phyloP scores from a whole-genome alignment of 768 basidiomycete genomes.

The Cystobasidium ongulense region DNA sequence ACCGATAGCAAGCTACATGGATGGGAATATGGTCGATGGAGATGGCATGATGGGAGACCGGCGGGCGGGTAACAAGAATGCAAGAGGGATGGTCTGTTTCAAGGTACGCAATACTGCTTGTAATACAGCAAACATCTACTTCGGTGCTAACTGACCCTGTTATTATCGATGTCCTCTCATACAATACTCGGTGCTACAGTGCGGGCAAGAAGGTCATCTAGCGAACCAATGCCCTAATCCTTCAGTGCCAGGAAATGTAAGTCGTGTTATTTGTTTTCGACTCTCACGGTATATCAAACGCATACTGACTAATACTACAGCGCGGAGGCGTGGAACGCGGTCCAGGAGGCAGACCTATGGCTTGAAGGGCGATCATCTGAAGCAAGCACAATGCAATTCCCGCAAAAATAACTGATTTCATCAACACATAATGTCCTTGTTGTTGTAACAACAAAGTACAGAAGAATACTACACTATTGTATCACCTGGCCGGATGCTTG shows the following conservation, averaged over 20 bases:
- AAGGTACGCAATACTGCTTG: conserved; percentile 47
- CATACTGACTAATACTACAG: background rate
- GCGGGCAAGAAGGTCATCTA: conserved; percentile 73
- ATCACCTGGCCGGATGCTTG: too few species aligned
- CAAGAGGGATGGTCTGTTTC: conserved; percentile 69
- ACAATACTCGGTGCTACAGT: too few species aligned
- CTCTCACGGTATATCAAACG: background rate
- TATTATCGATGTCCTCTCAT: too few species aligned
- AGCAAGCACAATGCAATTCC: background rate
- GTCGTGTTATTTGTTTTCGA: background rate
- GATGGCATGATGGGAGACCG: conserved; percentile 37
- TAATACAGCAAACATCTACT: too few species aligned
- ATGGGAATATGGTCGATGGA: conserved; percentile 26
- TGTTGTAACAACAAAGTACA: too few species aligned
- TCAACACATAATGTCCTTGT: too few species aligned
- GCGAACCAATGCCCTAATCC: conserved; percentile 81
- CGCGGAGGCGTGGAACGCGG: conserved; percentile 25
- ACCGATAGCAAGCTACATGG: conserved; percentile 44
- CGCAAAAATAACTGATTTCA: too few species aligned
- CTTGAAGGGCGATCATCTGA: background rate
- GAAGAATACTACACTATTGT: too few species aligned
- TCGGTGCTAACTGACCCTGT: too few species aligned
- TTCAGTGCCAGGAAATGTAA: conserved; percentile 25
- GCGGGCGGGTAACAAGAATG: conserved; percentile 37
- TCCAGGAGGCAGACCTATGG: conserved; percentile 6